A percentile compares a stretch with the other conserved stretches of the same genome.
Conservation (phyloP, 2,329 filamentous ascomycete genomes). For the Ophiostoma tasmaniense region DNA sequence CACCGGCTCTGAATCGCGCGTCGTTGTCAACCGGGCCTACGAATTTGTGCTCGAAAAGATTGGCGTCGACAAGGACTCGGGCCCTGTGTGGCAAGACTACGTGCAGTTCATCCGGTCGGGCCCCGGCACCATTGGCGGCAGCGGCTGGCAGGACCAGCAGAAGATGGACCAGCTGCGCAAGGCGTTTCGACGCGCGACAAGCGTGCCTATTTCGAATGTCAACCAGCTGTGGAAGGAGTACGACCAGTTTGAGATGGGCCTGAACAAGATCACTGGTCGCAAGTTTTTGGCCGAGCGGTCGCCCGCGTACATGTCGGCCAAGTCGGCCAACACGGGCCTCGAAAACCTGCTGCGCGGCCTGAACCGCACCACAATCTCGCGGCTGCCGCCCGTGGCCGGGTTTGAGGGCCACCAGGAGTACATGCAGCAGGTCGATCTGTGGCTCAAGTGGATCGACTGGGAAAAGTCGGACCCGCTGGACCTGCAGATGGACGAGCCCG, state of each 20-base stretch:
- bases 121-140: conserved; percentile 77
- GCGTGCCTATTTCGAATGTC: conserved; percentile 74
- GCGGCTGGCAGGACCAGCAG: conserved; percentile 90
- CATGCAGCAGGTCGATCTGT: conserved; percentile 72
- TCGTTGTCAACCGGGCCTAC: conserved; percentile 76
- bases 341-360: conserved; percentile 77
- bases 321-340: conserved; percentile 81
- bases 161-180: conserved; percentile 94
- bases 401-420: conserved; percentile 85
- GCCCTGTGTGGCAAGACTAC: conserved; percentile 87
- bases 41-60: conserved; percentile 86
- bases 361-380: conserved; percentile 67
- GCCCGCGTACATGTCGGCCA: conserved; percentile 89
- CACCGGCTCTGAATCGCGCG: conserved; percentile 63
- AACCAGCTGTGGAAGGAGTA: conserved; percentile 95
- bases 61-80: conserved; percentile 84
- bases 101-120: conserved; percentile 85
- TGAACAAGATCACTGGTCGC: conserved; percentile 88
- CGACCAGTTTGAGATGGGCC: conserved; percentile 85
- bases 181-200: conserved; percentile 83
- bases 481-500: conserved; percentile 69
- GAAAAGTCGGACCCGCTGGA: conserved; percentile 90
- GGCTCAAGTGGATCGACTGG: conserved; percentile 93
- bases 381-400: conserved; percentile 71
- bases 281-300: conserved; percentile 93